phyloP scores from a whole-genome alignment of 2,329 filamentous ascomycete genomes.

The Aspergillus sergii region DNA sequence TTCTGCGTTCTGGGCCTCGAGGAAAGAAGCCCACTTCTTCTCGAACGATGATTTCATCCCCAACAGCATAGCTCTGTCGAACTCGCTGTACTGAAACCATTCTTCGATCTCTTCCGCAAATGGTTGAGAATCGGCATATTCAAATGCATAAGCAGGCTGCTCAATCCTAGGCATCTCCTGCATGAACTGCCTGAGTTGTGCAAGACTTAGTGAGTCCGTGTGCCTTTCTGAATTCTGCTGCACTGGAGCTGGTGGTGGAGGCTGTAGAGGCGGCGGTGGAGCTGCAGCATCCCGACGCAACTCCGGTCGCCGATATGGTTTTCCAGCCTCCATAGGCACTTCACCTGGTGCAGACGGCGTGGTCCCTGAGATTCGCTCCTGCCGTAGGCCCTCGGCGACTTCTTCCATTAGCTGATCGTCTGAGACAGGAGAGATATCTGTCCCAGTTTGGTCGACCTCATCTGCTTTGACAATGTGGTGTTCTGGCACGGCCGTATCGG shows the following conservation, averaged over 20 bases:
- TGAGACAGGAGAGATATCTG: conserved; percentile 48
- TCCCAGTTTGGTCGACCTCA: conserved; percentile 52
- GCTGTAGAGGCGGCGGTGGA: conserved; percentile 48
- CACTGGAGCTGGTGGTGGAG: conserved; percentile 50
- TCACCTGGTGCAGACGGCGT: conserved; percentile 13
- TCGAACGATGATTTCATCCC: conserved; percentile 77
- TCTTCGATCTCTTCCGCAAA: conserved; percentile 92
- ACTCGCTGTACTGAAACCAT: conserved; percentile 92
- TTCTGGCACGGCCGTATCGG: conserved; percentile 30
- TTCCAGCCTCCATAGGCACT: conserved; percentile 19
- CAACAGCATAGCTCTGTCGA: conserved; percentile 78
- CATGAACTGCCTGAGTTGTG: conserved; percentile 72
- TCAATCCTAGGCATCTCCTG: conserved; percentile 72
- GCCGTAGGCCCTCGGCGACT: conserved; percentile 40
- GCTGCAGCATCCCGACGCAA: conserved; percentile 40
- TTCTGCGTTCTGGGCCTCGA: conserved; percentile 33
- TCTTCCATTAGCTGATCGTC: conserved; percentile 48
- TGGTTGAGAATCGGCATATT: conserved; percentile 70
- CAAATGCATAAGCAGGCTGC: conserved; percentile 80
- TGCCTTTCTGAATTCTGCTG: conserved; percentile 43
- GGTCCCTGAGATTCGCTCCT: conserved; percentile 33
- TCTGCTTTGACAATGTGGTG: conserved; percentile 52
- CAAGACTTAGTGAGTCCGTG: conserved; percentile 72
- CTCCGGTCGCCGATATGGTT: conserved; percentile 34
- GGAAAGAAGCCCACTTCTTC: conserved; percentile 68